Evolutionary conservation across 2,329 filamentous ascomycete species (phyloP).

Genomic region (Metarhizium sp.): DNA sequence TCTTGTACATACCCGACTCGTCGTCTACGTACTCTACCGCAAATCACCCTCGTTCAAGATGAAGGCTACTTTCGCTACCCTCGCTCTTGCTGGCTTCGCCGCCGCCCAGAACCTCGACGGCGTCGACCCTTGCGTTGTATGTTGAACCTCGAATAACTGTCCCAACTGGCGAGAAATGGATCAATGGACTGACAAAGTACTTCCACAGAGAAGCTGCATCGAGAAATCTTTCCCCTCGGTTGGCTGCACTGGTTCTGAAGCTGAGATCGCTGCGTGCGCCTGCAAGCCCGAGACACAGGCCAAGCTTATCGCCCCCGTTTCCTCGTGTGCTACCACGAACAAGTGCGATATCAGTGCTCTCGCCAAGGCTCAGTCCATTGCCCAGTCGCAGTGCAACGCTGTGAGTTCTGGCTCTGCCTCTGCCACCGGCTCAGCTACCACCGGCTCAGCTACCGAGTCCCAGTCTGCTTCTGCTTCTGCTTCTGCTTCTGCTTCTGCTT

Average conservation of each 20-base stretch:
- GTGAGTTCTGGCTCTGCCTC: not conserved
- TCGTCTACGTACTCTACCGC: not conserved
- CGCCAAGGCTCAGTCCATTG: slow-evolving; percentile 21
- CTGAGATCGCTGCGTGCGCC: slow-evolving; percentile 22
- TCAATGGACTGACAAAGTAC: not conserved
- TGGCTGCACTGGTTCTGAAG: slow-evolving; percentile 1
- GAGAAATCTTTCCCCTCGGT: slow-evolving; percentile 19
- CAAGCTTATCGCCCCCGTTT: slow-evolving; percentile 18
- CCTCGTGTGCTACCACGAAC: slow-evolving; percentile 20
- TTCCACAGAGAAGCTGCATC: slow-evolving; percentile 23
- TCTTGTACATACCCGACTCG: slow-evolving; percentile 3
- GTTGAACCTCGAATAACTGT: slow-evolving; percentile 9
- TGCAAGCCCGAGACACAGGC: slow-evolving; percentile 28
- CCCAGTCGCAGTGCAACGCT: slow-evolving; percentile 19
- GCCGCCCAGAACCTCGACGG: slow-evolving; percentile 27
- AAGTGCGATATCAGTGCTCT: slow-evolving; percentile 25
- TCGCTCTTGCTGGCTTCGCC: slow-evolving; percentile 25
- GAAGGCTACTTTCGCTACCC: slow-evolving; percentile 27
- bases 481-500: slow-evolving; percentile 1
- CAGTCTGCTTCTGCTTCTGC: slow-evolving; percentile 1
- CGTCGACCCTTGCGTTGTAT: slow-evolving; percentile 31
- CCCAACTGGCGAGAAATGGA: too few relatives aligned
- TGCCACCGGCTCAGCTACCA: slow-evolving; percentile 2
- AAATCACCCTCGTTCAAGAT: slow-evolving; percentile 19
- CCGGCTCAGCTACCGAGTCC: slow-evolving; percentile 4